phyloP scores from a whole-genome alignment of 306 rosid genomes.

The Fagus crenata region DNA sequence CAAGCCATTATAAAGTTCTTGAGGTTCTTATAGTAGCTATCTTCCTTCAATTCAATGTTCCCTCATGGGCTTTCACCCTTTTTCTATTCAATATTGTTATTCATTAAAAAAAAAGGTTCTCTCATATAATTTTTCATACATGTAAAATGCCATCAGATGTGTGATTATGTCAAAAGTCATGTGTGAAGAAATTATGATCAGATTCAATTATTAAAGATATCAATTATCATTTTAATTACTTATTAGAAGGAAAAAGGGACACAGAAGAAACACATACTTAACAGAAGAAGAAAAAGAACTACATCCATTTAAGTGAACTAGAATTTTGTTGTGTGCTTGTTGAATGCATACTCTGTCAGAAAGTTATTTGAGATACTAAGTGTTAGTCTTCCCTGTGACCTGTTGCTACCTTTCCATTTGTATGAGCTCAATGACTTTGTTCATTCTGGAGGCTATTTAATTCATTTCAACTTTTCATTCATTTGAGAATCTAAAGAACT shows the following conservation, averaged over 20 bases:
- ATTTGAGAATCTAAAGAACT: conserved; percentile 13
- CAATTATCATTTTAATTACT: not conserved
- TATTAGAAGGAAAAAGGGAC: not conserved
- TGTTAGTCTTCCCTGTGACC: too few relatives aligned
- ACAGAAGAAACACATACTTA: not conserved
- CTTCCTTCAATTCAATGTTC: not conserved
- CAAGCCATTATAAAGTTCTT: not conserved
- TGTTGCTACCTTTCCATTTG: not conserved
- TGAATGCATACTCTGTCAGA: not conserved
- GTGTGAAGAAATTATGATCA: not conserved
- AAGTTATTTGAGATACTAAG: too few relatives aligned
- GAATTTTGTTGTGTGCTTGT: not conserved
- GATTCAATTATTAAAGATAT: not conserved
- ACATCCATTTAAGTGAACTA: not conserved
- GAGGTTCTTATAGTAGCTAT: not conserved
- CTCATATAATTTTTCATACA: too few relatives aligned
- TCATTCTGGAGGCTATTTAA: conserved; percentile 8
- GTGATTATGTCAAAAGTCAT: not conserved
- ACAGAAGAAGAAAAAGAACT: not conserved
- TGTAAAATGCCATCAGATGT: not conserved
- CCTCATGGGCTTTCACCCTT: too few relatives aligned
- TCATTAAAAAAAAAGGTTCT: too few relatives aligned
- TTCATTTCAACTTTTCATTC: conserved; percentile 11
- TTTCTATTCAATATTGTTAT: too few relatives aligned
- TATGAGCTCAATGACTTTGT: conserved; percentile 6